Evolutionary conservation across 2,329 filamentous ascomycete species (phyloP), one percentile per base, ranked within the genome.

Genomic region (Lachnellula willkommii): DNA sequence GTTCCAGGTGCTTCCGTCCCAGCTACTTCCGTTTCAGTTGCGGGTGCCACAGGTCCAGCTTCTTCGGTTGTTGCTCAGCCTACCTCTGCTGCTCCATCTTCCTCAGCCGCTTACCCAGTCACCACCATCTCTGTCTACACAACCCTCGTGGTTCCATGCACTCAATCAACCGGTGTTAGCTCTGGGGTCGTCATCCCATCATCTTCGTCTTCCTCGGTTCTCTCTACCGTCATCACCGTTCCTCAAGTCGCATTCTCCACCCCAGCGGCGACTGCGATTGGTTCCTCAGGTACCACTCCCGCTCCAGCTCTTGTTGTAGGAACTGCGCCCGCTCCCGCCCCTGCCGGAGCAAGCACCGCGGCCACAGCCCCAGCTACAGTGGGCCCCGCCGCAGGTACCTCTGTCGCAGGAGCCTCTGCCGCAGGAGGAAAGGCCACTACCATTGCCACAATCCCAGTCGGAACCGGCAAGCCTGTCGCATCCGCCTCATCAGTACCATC

Each of bases 81-180:
- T 47, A 53, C 63, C 45, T 35, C 58, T 42, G 56, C 59, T 36
- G 56, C 59, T 36, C 48, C 61, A 20, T 49, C 57, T 48, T 53
- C 46, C 40, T 55, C 15, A 62, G 71, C 14, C 74, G 75, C 24
- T 9, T 32, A 32, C 48, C 70, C 74, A 5, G 71, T 73, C 49
- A 81, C 81, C 55, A 79, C 77, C 56, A 72, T 82, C 66, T 66
- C 56, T 45, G 71, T 80, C 55, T 69, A 70, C 53, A 75, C 77
- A 65, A 83, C 80, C 63, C 77, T 79, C 36, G 71, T 81, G 28
- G 73, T 80, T 40, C 74, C 78, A 50, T 77, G 73, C 68, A 77
- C 76, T 47, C 71, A 80, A 37, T 60, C 65, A 35, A 69, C 65
- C 20, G 65, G 66, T 28, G 58, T 65, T 61, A 69, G 69, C 39